Base-by-base conservation (phyloP, 2,329 filamentous ascomycete species). In the Endothia cerciana region DNA sequence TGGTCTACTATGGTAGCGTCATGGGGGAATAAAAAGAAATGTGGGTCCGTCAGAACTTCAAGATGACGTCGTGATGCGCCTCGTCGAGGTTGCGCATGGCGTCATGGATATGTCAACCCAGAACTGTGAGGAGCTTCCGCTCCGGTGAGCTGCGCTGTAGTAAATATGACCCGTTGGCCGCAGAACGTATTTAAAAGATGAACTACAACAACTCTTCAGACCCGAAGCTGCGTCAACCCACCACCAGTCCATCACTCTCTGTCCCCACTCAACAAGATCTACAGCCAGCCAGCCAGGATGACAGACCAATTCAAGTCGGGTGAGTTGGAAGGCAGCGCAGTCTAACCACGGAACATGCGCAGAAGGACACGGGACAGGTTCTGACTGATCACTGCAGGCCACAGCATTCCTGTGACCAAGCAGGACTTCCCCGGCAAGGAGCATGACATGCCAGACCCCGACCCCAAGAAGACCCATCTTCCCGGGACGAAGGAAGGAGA, bases 401-500 rank as follows among this genome's bases (percentile, higher is more conserved):
- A 80, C 68, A 70, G 73, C 36, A 73, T 81, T 59, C 78, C 78
- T 11, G 76, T 81, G 40, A 77, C 78, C 17, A 69, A 77, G 60
- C 80, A 81, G 68, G 72, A 74, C 2, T 81, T 81, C 66, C 79
- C 79, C 2, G 79, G 79, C 40, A 79, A 80, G 71, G 79, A 82
- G 71, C 70, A 72, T 63, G 73, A 80, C 60, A 81, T 93, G 79
- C 78, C 79, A 4, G 75, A 82, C 25, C 2, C 91, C 91, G 0
- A 89, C 87, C 64, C 68, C n/a, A 51, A 68, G 63, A 45, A 51
- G 22, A 68, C 67, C 22, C 55, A 41, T 41, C 65, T 69, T 6
- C 67, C 67, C 7, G 65, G 64, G 17, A 83, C 85, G 22, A 30
- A 58, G 40, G 86, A 90, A 66, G 89, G 89, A 45, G 87, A 87